These are phyloP conservation scores for Senna tora DNA, from an alignment of 306 rosid genomes.

Conservation along the genomic window DNA sequence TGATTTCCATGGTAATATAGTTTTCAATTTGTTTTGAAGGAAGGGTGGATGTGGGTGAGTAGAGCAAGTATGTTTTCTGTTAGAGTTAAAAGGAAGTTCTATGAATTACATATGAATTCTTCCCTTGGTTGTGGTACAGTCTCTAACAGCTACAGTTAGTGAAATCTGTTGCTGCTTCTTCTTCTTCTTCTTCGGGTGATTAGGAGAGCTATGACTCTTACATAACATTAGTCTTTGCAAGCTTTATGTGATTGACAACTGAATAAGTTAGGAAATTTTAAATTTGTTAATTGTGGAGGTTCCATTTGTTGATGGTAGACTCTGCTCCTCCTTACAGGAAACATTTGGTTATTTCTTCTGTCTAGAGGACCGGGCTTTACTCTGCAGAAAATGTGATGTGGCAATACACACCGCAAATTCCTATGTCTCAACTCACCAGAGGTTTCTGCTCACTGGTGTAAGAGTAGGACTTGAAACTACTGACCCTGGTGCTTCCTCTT, in stretches of 20 bases:
- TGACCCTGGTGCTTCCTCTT: slow-evolving; percentile 52
- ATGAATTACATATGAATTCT: neutral
- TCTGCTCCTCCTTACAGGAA: slow-evolving; percentile 60
- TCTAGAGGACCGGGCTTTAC: slow-evolving; percentile 85
- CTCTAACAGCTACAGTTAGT: neutral
- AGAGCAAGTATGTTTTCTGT: neutral
- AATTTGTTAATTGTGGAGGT: slow-evolving; percentile 23
- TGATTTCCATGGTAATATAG: neutral
- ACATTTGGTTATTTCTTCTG: slow-evolving; percentile 84
- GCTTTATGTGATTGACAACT: slow-evolving; percentile 2
- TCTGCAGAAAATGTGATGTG: slow-evolving; percentile 84
- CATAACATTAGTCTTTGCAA: neutral
- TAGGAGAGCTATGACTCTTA: slow-evolving; percentile 9
- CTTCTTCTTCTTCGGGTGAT: no score
- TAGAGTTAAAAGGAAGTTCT: neutral
- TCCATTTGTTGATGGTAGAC: slow-evolving; percentile 34
- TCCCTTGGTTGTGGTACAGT: neutral
- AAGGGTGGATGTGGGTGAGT: neutral
- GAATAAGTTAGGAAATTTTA: neutral
- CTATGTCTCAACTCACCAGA: slow-evolving; percentile 60
- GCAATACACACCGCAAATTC: slow-evolving; percentile 65
- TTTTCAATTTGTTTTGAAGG: neutral
- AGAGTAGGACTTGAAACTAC: slow-evolving; percentile 65
- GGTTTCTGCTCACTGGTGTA: slow-evolving; percentile 78
- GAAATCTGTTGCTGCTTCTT: slow-evolving; percentile 5